Conservation (phyloP, 306 rosid species). For the Inga oerstediana region DNA sequence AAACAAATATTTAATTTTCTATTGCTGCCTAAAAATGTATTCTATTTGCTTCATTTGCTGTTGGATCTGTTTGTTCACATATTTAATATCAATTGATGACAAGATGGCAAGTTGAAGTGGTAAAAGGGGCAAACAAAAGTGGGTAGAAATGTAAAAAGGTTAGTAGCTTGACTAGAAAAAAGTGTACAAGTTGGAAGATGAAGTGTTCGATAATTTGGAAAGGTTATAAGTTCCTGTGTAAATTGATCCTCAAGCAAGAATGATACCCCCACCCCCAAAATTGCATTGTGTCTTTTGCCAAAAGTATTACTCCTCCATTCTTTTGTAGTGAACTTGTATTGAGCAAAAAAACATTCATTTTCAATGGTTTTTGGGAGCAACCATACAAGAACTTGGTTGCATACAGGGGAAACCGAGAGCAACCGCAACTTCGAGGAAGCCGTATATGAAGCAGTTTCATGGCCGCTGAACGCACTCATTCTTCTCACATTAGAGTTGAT, state of each 20-base stretch:
- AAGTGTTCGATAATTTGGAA: background rate
- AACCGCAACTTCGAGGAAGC: slow-evolving; percentile 72
- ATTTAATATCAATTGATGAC: background rate
- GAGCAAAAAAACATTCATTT: background rate
- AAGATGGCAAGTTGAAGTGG: background rate
- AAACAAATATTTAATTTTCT: no score
- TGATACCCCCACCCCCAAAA: background rate
- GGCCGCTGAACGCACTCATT: slow-evolving; percentile 65
- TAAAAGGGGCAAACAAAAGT: background rate
- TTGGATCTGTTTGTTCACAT: background rate
- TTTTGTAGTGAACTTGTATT: background rate
- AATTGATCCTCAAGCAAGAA: background rate
- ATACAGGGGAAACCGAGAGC: slow-evolving; percentile 68
- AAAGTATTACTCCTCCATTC: background rate
- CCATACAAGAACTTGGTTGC: background rate
- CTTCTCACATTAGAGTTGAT: background rate
- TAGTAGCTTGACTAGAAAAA: background rate
- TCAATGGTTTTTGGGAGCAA: background rate
- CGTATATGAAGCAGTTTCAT: slow-evolving; percentile 81
- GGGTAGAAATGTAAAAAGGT: background rate
- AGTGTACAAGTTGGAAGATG: background rate
- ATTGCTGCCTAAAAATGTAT: background rate
- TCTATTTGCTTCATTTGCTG: background rate
- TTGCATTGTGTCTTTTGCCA: background rate
- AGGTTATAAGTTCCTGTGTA: background rate